These are phyloP conservation scores for Bruguiera hainesii DNA, from an alignment of 441 rosid species.

Conservation along the genomic window DNA sequence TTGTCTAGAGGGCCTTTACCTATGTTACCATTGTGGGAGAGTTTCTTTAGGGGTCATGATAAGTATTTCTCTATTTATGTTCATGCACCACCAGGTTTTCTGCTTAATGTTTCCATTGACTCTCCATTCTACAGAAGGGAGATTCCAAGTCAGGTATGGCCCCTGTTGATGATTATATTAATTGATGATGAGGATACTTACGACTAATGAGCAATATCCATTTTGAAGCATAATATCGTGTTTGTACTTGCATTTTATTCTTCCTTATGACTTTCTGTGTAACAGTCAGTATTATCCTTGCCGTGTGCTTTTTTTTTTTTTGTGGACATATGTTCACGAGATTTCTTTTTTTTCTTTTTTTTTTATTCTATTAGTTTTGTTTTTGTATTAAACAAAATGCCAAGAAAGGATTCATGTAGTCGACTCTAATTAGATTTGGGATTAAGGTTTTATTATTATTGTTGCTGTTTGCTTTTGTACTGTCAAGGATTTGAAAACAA, in stretches of 20 bases:
- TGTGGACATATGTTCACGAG: too few species aligned
- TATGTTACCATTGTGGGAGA: slow-evolving; percentile 88
- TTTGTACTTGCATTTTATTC: neutral
- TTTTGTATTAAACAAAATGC: too few species aligned
- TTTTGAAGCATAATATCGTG: neutral
- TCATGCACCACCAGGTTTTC: slow-evolving; percentile 56
- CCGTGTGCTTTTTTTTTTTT: too few species aligned
- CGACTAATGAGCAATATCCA: neutral
- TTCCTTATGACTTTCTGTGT: too few species aligned
- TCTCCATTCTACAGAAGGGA: slow-evolving; percentile 69
- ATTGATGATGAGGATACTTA: neutral
- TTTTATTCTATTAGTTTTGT: too few species aligned
- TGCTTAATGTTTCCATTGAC: slow-evolving; percentile 48
- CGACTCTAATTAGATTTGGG: too few species aligned
- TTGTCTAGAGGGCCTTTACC: slow-evolving; percentile 66
- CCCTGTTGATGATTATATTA: neutral
- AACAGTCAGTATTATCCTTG: too few species aligned
- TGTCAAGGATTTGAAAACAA: too few species aligned
- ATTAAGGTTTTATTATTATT: too few species aligned
- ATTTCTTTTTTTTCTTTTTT: too few species aligned
- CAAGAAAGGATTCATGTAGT: too few species aligned
- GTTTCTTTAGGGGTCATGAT: slow-evolving; percentile 67
- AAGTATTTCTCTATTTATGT: slow-evolving; percentile 58
- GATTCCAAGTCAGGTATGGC: slow-evolving; percentile 78
- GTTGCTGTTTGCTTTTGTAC: too few species aligned